These are phyloP conservation scores for Guyanaporus albipodus DNA, from an alignment of 768 basidiomycete species.

Conservation along the genomic window DNA sequence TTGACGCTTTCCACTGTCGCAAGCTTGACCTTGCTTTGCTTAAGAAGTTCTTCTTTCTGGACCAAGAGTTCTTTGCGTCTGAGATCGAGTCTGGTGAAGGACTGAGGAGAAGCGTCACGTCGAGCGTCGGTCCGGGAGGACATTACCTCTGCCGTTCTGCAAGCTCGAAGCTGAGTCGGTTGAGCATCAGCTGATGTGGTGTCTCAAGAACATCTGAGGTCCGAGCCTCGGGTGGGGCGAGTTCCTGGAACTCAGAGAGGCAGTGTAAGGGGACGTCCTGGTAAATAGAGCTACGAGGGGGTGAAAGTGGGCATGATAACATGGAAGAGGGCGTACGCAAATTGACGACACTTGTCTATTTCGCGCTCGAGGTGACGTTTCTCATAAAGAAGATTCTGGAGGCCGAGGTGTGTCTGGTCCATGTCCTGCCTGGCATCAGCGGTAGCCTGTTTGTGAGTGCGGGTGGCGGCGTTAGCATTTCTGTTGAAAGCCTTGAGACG, in stretches of 20 bases:
- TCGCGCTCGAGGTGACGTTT: constrained; percentile 87
- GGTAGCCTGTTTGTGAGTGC: constrained; percentile 67
- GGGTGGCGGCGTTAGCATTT: constrained; percentile 64
- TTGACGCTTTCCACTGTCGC: constrained; percentile 76
- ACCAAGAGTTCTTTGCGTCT: constrained; percentile 62
- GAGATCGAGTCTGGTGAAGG: constrained; percentile 58
- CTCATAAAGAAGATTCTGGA: constrained; percentile 87
- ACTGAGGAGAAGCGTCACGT: constrained; percentile 5
- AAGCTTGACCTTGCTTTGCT: constrained; percentile 71
- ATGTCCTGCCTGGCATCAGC: constrained; percentile 77
- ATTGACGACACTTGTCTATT: constrained; percentile 90
- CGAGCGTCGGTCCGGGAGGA: not conserved
- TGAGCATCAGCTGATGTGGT: constrained; percentile 84
- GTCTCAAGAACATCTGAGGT: constrained; percentile 58
- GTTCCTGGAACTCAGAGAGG: constrained; percentile 60
- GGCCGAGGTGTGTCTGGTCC: constrained; percentile 83
- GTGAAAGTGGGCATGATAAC: constrained; percentile 1
- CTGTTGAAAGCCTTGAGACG: constrained; percentile 79
- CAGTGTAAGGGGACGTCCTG: constrained; percentile 79
- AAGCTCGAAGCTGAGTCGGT: constrained; percentile 81
- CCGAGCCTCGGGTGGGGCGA: constrained; percentile 67
- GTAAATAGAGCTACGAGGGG: constrained; percentile 65
- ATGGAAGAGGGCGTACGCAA: constrained; percentile 51
- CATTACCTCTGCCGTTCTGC: constrained; percentile 80
- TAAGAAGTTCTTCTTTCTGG: constrained; percentile 76